Evolutionary conservation across 2,329 filamentous ascomycete species (phyloP).

Genomic region (Diaporthe sp.): DNA sequence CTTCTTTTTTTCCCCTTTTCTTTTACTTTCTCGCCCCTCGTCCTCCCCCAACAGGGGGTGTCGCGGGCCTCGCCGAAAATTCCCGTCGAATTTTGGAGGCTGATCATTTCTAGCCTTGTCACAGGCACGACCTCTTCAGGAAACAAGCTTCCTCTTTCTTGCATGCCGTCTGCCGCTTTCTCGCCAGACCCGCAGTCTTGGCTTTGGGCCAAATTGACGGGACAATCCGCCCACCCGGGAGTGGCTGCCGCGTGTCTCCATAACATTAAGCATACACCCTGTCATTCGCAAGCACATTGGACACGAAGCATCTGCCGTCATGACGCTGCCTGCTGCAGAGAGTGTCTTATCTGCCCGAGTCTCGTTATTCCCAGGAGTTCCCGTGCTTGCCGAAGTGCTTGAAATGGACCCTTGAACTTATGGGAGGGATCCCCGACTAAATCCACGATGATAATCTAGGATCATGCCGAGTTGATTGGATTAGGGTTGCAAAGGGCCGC

Average conservation of each 20-base stretch:
- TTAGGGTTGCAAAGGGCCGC: background rate
- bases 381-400: constrained; percentile 9
- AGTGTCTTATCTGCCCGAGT: background rate
- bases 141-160: too few species aligned
- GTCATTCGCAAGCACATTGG: background rate
- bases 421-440: background rate
- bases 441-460: background rate
- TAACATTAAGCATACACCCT: background rate
- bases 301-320: background rate
- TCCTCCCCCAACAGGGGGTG: too few species aligned
- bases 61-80: background rate
- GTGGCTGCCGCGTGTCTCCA: background rate
- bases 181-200: background rate
- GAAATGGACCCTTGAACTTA: background rate
- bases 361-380: background rate
- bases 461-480: background rate
- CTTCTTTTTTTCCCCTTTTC: too few species aligned
- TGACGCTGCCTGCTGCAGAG: background rate
- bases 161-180: background rate
- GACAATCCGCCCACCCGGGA: background rate
- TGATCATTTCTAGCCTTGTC: background rate
- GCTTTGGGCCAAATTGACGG: background rate
- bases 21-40: too few species aligned
- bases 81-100: background rate
- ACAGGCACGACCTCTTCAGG: background rate